phyloP scores from a whole-genome alignment of 2,329 filamentous ascomycete genomes.

The Pochonia chlamydosporia region DNA sequence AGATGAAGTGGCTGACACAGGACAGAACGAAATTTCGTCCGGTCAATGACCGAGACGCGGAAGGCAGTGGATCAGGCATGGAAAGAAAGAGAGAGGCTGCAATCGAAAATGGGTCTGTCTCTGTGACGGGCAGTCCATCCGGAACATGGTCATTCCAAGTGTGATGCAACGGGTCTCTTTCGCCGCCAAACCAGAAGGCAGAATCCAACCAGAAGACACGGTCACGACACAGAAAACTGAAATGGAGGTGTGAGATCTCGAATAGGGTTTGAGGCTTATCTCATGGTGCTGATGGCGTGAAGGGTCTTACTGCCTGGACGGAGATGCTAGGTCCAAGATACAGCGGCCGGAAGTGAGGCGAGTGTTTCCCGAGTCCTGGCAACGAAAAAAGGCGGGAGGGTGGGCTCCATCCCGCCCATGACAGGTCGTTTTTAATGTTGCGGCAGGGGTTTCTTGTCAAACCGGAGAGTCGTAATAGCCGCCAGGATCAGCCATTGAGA shows the following conservation, averaged over 20 bases:
- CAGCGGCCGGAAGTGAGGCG: not conserved
- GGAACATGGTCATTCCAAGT: not conserved
- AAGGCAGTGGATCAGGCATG: not conserved
- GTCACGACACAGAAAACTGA: not conserved
- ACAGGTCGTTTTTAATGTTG: not conserved
- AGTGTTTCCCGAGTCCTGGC: not conserved
- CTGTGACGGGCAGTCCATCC: not conserved
- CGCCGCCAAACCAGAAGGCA: not conserved
- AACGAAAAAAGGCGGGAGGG: not conserved
- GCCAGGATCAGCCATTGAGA: not conserved
- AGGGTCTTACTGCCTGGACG: not conserved
- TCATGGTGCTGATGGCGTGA: not conserved
- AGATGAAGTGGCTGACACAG: slow-evolving; percentile 2
- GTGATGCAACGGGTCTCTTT: not conserved
- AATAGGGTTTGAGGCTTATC: not conserved
- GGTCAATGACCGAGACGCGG: not conserved
- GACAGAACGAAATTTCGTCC: not conserved
- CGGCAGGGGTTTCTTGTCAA: not conserved
- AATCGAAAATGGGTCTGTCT: not conserved
- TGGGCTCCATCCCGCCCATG: not conserved
- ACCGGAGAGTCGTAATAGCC: not conserved
- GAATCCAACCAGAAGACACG: not conserved
- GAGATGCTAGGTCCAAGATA: not conserved
- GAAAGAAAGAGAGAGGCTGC: not conserved
- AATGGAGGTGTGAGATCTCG: not conserved